Evolutionary conservation across 306 rosid genomes (phyloP), one percentile per base, ranked within the genome.

Genomic region (Castanea crenata): DNA sequence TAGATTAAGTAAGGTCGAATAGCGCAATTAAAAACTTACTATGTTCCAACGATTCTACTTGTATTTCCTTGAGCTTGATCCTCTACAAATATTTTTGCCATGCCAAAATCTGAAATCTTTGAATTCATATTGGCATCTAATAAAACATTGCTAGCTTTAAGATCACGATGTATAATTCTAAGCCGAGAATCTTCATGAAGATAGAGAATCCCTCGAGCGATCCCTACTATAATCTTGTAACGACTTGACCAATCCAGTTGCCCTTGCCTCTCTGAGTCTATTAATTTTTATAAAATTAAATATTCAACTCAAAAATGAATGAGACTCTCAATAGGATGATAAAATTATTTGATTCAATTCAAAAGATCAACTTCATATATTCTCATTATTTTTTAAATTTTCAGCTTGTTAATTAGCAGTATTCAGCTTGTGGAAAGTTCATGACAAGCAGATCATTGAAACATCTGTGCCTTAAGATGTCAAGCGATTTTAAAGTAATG

Each of bases 101-200:
- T 84, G 3, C 94, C 96, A 84, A 93, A 93, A 72, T 91, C 94
- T 19, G 92, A 85, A 41, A 91, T 91, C 68, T 91, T 93, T 5
- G 97, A 78, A 0, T 85, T 85, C 92, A 93, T 84, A 2, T 84
- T 73, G 14, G 38, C 73, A 70, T 90, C 93, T 74, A 91, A 49
- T 11, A 92, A 51, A 71, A 92, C 55, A 70, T 92, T 92, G 32
- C 92, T 86, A n/a, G 88, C 89, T 83, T 92, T 92, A 12, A 92
- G 81, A 83, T 92, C 96, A 29, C 94, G 88, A 2, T 92, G 93
- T 11, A 91, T 76, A 32, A 91, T 88, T 82, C 78, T 86, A 55
- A 89, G 82, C 0, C 74, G 85, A 20, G 92, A 92, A 73, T 91
- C 93, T 71, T 91, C 88, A 6, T 92, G 97, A 2, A 92, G 81